These are phyloP conservation scores for Stenocarpella maydis DNA, from an alignment of 2,329 filamentous ascomycete genomes.

Conservation along the genomic window DNA sequence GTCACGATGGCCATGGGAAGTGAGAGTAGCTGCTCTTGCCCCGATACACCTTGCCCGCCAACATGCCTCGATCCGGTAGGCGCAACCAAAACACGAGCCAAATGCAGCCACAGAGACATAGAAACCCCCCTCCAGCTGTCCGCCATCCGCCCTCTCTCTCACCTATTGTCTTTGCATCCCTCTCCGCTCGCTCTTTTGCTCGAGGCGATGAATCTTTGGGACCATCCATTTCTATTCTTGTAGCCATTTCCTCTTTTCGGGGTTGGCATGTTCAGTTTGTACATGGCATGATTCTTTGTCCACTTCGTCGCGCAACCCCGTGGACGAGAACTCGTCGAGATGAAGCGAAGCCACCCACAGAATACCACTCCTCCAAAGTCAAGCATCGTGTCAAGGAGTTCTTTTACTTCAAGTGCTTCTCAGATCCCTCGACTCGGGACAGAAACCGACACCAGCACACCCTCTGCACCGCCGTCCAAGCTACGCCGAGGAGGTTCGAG, in stretches of 20 bases:
- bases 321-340: slow-evolving; percentile 25
- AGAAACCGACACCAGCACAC: slow-evolving; percentile 28
- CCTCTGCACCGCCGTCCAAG: slow-evolving; percentile 45
- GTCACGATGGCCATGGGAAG: not conserved
- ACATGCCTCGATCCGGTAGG: not conserved
- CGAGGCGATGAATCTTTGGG: slow-evolving; percentile 18
- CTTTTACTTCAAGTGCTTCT: slow-evolving; percentile 10
- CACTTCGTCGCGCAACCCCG: not conserved
- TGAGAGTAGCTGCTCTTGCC: slow-evolving; percentile 7
- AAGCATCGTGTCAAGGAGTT: slow-evolving; percentile 21
- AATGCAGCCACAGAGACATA: not conserved
- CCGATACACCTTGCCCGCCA: not conserved
- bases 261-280: not conserved
- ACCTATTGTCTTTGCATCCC: slow-evolving; percentile 10
- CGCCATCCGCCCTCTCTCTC: slow-evolving; percentile 28
- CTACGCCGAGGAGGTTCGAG: slow-evolving; percentile 51
- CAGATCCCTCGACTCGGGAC: not conserved
- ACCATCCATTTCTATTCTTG: slow-evolving; percentile 17
- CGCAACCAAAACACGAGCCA: not conserved
- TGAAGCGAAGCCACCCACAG: slow-evolving; percentile 34
- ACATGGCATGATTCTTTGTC: not conserved
- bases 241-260: not conserved
- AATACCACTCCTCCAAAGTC: slow-evolving; percentile 21
- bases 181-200: slow-evolving; percentile 28
- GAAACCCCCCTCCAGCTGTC: not conserved